Base-by-base conservation (phyloP, 2,329 filamentous ascomycete species). In the Zymoseptoria crescenta region DNA sequence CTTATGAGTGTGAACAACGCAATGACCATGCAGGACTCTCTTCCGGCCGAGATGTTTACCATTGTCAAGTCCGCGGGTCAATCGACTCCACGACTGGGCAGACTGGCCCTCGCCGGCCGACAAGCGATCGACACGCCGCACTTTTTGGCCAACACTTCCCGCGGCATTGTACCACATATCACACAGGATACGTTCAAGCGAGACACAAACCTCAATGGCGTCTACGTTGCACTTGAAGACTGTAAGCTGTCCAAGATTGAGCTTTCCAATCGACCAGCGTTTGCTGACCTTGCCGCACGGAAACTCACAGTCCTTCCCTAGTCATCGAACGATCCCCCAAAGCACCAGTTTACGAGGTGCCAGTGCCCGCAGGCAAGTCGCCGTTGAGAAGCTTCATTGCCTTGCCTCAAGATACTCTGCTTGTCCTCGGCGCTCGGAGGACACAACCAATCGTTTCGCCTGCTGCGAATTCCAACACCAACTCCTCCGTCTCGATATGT, bases 171-270 rank as follows among this genome's bases (percentile, higher is more conserved):
- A 41, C 91, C 94, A 55, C 94, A 99, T 76, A 76, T 99, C 64
- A 89, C 92, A 2, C 92, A 91, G 48, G 94, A 99, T 77, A 88
- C 88, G 62, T 79, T 94, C 64, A 73, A 76, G 49, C 86, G 84
- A 57, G 79, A 87, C 68, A 85, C 86, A 0, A 72, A 81, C 4
- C 79, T 95, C 60, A 77, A 79, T 28, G 88, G 88, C 27, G 80
- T 89, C 2, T 96, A 96, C 71, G 79, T 94, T 69, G 89, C 88
- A 0, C 77, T 97, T 28, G 94, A 99, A 79, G 94, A 99, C 74
- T 97, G 94, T 96, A 80, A 75, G 88, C 74, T 45, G 13, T 45
- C 35, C 35, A 10, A 45, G 4, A 16, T 45, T 5, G 35, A 45
- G 35, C 35, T 16, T 41, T 1, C 16, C n/a, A 16, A 7, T 45